Conservation (phyloP, 2,329 filamentous ascomycete species). For the Alternaria brassicae region DNA sequence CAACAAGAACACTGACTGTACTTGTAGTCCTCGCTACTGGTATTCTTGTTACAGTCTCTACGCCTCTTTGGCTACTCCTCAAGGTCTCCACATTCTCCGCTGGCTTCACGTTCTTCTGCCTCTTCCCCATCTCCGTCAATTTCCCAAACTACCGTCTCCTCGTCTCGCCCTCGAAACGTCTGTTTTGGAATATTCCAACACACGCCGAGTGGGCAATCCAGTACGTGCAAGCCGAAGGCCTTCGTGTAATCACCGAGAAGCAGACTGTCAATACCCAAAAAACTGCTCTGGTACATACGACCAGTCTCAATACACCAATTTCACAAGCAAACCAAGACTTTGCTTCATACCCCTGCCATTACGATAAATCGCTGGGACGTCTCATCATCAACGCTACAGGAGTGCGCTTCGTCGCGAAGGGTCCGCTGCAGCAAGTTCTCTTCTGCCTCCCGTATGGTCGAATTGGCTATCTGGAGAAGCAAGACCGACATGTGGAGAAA, state of each 20-base stretch:
- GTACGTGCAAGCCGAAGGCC: constrained; percentile 38
- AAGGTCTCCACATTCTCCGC: constrained; percentile 38
- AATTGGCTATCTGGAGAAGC: constrained; percentile 34
- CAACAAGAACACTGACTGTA: constrained; percentile 33
- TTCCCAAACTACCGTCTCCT: constrained; percentile 48
- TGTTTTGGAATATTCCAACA: constrained; percentile 50
- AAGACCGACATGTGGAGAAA: constrained; percentile 29
- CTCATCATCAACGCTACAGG: constrained; percentile 27
- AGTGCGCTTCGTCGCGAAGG: constrained; percentile 26
- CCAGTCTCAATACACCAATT: neutral
- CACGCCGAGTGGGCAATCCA: constrained; percentile 49
- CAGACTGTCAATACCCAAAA: neutral
- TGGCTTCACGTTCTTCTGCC: constrained; percentile 44
- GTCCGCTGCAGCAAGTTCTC: constrained; percentile 13
- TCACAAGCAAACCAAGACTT: constrained; percentile 12
- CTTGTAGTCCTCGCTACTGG: constrained; percentile 32
- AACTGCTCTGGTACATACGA: neutral
- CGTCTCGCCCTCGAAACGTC: constrained; percentile 44
- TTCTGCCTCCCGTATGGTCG: constrained; percentile 27
- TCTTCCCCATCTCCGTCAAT: constrained; percentile 45
- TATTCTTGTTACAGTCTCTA: constrained; percentile 32
- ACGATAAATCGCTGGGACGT: constrained; percentile 22
- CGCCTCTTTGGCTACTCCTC: constrained; percentile 37
- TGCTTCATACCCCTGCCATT: constrained; percentile 29
- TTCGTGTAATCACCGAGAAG: constrained; percentile 10